Conservation (phyloP, 1,139 yeast genomes). For the Diutina siamensis region DNA sequence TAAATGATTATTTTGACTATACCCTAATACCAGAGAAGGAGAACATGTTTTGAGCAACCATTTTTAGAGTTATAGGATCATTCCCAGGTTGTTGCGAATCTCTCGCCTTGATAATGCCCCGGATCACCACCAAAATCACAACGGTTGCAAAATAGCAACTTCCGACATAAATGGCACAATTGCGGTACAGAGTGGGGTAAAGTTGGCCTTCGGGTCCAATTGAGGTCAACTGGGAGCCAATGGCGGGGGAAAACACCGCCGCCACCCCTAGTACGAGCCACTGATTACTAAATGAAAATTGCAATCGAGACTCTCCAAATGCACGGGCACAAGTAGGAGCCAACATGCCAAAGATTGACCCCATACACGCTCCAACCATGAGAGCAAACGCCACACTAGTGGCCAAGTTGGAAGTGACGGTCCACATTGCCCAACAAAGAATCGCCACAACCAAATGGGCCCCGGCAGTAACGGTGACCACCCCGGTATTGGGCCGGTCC, state of each 20-base stretch:
- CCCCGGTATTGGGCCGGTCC: constrained; percentile 28
- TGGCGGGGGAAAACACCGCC: background rate
- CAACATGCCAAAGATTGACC: constrained; percentile 19
- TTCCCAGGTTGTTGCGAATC: too few species aligned
- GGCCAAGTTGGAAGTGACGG: constrained; percentile 45
- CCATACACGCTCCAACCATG: constrained; percentile 39
- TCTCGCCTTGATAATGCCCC: too few species aligned
- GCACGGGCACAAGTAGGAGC: background rate
- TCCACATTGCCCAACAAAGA: constrained; percentile 45
- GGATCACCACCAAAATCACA: too few species aligned
- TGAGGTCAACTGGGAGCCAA: background rate
- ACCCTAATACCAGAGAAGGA: too few species aligned
- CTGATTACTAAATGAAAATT: background rate
- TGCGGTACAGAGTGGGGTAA: background rate
- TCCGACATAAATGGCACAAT: background rate
- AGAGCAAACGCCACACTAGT: constrained; percentile 37
- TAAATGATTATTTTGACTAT: too few species aligned
- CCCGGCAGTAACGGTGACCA: constrained; percentile 28
- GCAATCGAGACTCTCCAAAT: background rate
- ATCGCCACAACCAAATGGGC: constrained; percentile 24
- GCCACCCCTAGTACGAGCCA: background rate
- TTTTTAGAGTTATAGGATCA: too few species aligned
- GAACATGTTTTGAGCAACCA: too few species aligned
- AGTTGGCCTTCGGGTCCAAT: background rate
- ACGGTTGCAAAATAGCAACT: too few species aligned